These are phyloP conservation scores for Auricularia sp. DNA, from an alignment of 768 basidiomycete species.

Conservation along the genomic window DNA sequence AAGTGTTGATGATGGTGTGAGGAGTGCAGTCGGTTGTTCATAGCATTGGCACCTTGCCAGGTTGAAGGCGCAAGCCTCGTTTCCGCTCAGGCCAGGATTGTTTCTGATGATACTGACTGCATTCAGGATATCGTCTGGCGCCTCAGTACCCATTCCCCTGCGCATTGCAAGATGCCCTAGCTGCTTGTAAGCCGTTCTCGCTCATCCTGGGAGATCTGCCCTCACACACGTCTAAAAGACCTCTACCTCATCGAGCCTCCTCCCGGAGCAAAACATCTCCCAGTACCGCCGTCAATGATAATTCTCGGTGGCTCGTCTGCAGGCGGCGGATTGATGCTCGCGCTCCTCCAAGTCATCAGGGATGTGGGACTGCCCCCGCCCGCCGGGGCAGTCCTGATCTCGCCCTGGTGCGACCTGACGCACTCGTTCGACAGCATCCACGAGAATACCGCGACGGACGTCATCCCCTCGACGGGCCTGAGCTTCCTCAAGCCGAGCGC, in stretches of 20 bases:
- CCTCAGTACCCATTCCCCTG: slow-evolving; percentile 97
- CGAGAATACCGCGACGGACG: slow-evolving; percentile 66
- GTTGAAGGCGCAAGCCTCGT: neutral
- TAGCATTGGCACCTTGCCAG: too few relatives aligned
- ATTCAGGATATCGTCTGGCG: slow-evolving; percentile 45
- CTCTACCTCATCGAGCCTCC: slow-evolving; percentile 87
- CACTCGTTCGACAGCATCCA: slow-evolving; percentile 90
- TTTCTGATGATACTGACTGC: neutral
- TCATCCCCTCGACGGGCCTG: slow-evolving; percentile 6
- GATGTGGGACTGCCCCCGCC: slow-evolving; percentile 74
- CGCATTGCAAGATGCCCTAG: slow-evolving; percentile 77
- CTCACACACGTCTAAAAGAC: slow-evolving; percentile 33
- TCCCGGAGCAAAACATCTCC: slow-evolving; percentile 57
- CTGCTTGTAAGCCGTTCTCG: slow-evolving; percentile 53
- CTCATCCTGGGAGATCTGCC: neutral
- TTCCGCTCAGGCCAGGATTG: neutral
- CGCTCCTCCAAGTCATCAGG: slow-evolving; percentile 65
- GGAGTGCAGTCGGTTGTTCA: too few relatives aligned
- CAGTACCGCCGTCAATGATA: slow-evolving; percentile 74
- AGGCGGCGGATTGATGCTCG: slow-evolving; percentile 77
- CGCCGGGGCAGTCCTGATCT: slow-evolving; percentile 81
- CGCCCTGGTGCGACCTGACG: slow-evolving; percentile 91
- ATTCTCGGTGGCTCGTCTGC: slow-evolving; percentile 88
- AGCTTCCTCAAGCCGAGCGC: slow-evolving; percentile 9
- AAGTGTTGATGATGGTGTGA: too few relatives aligned